A percentile compares a stretch with the other conserved stretches of the same genome.
Conservation (phyloP, 148 eudicot species). For the Vaccinium macrocarpon region DNA sequence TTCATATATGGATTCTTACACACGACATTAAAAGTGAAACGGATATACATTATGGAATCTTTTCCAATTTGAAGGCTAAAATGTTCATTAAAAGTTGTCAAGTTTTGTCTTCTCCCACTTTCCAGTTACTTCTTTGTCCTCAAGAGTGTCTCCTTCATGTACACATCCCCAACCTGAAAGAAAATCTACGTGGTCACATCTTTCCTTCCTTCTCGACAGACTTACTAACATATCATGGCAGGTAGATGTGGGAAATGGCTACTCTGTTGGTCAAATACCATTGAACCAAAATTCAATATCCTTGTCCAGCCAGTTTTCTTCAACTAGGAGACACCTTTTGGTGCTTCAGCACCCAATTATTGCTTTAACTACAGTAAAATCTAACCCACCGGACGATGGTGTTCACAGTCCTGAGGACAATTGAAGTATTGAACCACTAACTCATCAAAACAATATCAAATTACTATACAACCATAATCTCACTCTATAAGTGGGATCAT, state of each 20-base stretch:
- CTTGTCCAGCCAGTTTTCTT: background rate
- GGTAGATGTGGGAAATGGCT: background rate
- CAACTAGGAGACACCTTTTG: background rate
- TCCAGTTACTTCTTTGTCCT: background rate
- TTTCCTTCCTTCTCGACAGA: background rate
- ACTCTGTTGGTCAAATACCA: background rate
- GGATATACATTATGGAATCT: background rate
- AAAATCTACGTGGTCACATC: background rate
- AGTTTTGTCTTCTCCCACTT: background rate
- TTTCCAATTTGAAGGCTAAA: background rate
- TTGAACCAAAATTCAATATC: background rate
- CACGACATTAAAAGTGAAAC: background rate
- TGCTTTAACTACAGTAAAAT: background rate
- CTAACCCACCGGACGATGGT: background rate
- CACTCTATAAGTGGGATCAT: background rate
- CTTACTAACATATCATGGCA: background rate
- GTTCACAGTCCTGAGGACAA: background rate
- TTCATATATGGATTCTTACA: background rate
- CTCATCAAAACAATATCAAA: background rate
- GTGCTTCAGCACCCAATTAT: background rate
- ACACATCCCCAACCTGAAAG: background rate
- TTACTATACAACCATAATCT: background rate
- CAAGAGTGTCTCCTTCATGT: background rate
- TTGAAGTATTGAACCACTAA: background rate
- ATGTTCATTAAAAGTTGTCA: background rate